Evolutionary conservation across 2,329 filamentous ascomycete genomes (phyloP).

Genomic region (Leptographium wingfieldii): DNA sequence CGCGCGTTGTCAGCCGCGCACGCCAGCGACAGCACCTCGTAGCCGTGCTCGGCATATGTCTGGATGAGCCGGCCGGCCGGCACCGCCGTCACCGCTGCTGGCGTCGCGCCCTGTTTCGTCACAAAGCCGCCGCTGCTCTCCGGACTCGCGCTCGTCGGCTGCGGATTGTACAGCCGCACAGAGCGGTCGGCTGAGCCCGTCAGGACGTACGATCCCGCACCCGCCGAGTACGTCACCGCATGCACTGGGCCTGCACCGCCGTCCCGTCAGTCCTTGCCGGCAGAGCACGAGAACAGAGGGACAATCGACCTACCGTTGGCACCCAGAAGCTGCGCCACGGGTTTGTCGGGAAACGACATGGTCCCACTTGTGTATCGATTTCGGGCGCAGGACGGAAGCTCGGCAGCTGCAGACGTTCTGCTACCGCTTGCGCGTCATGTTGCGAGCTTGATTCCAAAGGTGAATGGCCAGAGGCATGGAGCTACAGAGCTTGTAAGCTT

Average conservation of each 20-base stretch:
- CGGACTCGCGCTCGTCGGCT: conserved; percentile 24
- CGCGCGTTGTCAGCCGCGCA: conserved; percentile 67
- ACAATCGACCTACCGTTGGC: conserved; percentile 36
- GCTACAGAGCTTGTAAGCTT: not conserved
- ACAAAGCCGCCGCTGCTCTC: conserved; percentile 5
- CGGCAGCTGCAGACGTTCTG: not conserved
- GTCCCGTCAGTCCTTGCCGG: not conserved
- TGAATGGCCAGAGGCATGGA: not conserved
- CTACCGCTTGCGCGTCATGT: not conserved
- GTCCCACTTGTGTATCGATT: not conserved
- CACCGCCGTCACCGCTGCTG: conserved; percentile 23
- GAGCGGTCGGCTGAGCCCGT: conserved; percentile 76
- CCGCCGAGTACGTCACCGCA: conserved; percentile 59
- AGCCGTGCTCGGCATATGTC: conserved; percentile 79
- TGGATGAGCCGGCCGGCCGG: conserved; percentile 54
- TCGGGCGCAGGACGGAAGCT: not conserved
- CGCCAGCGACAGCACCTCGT: conserved; percentile 74
- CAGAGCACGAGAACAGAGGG: not conserved
- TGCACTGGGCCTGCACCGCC: conserved; percentile 51
- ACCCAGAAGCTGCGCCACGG: conserved; percentile 42
- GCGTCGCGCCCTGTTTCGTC: conserved; percentile 1
- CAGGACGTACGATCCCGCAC: conserved; percentile 64
- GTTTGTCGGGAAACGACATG: conserved; percentile 35
- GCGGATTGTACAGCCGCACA: conserved; percentile 76
- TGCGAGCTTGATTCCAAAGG: not conserved